Conservation (phyloP, 176 grass and related monocot species). For the Rhynchospora tenuis region DNA sequence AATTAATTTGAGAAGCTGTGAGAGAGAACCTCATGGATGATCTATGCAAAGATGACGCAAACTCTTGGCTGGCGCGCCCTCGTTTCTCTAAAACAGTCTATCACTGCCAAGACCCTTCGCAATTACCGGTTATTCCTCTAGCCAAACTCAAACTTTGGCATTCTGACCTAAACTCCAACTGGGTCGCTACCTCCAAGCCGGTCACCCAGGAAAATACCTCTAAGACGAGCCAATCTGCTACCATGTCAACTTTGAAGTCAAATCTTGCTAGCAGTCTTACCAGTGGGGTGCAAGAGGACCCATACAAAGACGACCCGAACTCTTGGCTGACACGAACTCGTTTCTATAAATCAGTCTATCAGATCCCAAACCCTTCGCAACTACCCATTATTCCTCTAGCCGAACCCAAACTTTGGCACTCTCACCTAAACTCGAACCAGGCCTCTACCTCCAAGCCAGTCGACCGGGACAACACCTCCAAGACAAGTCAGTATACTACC, state of each 20-base stretch:
- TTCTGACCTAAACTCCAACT: slow-evolving; percentile 31
- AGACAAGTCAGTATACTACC: slow-evolving; percentile 1
- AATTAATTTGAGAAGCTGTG: background rate
- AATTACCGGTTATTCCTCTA: slow-evolving; percentile 31
- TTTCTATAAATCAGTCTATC: slow-evolving; percentile 35
- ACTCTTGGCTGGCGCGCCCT: slow-evolving; percentile 67
- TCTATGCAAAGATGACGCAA: slow-evolving; percentile 51
- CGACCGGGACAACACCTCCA: background rate
- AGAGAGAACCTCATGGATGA: background rate
- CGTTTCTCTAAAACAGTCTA: slow-evolving; percentile 67
- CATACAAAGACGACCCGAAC: too few relatives aligned
- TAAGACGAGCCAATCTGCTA: slow-evolving; percentile 10
- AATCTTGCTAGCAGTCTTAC: too few relatives aligned
- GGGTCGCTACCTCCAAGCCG: slow-evolving; percentile 10
- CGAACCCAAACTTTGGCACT: slow-evolving; percentile 14
- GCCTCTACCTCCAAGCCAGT: slow-evolving; percentile 5
- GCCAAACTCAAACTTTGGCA: slow-evolving; percentile 17
- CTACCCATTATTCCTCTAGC: slow-evolving; percentile 31
- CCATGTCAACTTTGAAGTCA: background rate
- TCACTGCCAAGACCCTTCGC: slow-evolving; percentile 34
- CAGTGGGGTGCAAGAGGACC: too few relatives aligned
- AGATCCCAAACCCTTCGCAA: slow-evolving; percentile 36
- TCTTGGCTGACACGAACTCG: too few relatives aligned
- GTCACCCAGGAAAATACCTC: background rate
- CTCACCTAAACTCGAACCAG: background rate